Evolutionary conservation across 805 yeast genomes (phyloP).

Genomic region (Teunomyces pallodes): DNA sequence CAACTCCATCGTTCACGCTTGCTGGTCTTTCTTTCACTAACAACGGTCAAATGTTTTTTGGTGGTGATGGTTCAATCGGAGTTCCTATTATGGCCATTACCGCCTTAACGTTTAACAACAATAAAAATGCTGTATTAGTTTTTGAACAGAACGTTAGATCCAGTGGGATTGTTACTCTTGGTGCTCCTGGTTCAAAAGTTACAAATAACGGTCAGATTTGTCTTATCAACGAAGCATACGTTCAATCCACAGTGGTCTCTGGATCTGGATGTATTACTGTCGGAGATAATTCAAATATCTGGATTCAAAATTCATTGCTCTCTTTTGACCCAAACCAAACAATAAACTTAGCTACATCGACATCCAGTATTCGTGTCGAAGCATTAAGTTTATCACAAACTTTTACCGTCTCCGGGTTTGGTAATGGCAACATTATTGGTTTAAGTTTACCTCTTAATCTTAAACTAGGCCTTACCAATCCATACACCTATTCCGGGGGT

Average conservation of each 20-base stretch:
- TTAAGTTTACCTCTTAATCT: background rate
- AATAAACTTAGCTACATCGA: slow-evolving; percentile 6
- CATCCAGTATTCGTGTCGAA: background rate
- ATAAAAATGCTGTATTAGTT: slow-evolving; percentile 12
- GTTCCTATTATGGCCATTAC: slow-evolving; percentile 12
- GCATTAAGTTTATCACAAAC: background rate
- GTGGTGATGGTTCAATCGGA: slow-evolving; percentile 10
- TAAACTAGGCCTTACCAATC: background rate
- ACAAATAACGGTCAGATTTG: slow-evolving; percentile 16
- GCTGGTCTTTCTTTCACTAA: slow-evolving; percentile 12
- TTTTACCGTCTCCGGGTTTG: slow-evolving; percentile 4
- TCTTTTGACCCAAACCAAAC: background rate
- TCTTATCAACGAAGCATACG: slow-evolving; percentile 12
- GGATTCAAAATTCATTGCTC: slow-evolving; percentile 1
- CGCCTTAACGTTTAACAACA: slow-evolving; percentile 10
- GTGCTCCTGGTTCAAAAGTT: slow-evolving; percentile 7
- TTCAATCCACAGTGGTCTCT: slow-evolving; percentile 12
- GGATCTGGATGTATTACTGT: slow-evolving; percentile 21
- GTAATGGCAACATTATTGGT: slow-evolving; percentile 6
- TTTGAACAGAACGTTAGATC: slow-evolving; percentile 10
- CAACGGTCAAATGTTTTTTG: slow-evolving; percentile 15
- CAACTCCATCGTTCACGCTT: slow-evolving; percentile 13
- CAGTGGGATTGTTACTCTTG: slow-evolving; percentile 11
- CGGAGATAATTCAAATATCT: slow-evolving; percentile 9
- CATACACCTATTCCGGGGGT: slow-evolving; percentile 5